Percentiles rank a stretch among this genome's conserved stretches.
Conservation (phyloP, 805 yeast species). For the Saturnispora mendoncae region DNA sequence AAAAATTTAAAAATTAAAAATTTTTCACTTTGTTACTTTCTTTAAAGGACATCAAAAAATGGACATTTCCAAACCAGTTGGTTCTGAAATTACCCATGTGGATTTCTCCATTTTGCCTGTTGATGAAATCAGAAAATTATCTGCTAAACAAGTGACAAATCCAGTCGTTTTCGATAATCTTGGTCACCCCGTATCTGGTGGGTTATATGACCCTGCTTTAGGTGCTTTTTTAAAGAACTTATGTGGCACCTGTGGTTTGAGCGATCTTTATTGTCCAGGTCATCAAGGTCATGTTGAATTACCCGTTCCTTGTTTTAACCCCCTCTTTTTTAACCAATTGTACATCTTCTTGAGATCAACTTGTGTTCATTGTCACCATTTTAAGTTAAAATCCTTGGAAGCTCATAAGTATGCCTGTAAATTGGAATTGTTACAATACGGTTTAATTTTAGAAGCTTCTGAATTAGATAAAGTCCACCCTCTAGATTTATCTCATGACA, state of each 20-base stretch:
- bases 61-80: slow-evolving; percentile 97
- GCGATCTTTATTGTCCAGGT: slow-evolving; percentile 92
- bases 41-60: slow-evolving; percentile 32
- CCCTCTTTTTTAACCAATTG: slow-evolving; percentile 87
- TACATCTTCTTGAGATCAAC: slow-evolving; percentile 74
- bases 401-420: slow-evolving; percentile 71
- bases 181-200: slow-evolving; percentile 93
- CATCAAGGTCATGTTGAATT: slow-evolving; percentile 97
- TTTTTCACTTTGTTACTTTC: background rate
- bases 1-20: too few relatives aligned
- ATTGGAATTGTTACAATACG: slow-evolving; percentile 76
- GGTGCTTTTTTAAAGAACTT: slow-evolving; percentile 88
- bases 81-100: slow-evolving; percentile 85
- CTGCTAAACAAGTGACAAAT: slow-evolving; percentile 92
- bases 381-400: slow-evolving; percentile 61
- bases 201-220: slow-evolving; percentile 87
- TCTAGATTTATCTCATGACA: slow-evolving; percentile 33
- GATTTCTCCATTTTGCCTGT: slow-evolving; percentile 83
- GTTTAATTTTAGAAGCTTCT: slow-evolving; percentile 69
- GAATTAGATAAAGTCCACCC: slow-evolving; percentile 55
- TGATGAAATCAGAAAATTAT: slow-evolving; percentile 72
- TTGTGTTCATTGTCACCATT: slow-evolving; percentile 86
- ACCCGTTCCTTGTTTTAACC: slow-evolving; percentile 93
- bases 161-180: slow-evolving; percentile 93
- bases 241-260: slow-evolving; percentile 93